Evolutionary conservation across 2,329 filamentous ascomycete genomes (phyloP).

Genomic region (Arthrobotrys conoides): DNA sequence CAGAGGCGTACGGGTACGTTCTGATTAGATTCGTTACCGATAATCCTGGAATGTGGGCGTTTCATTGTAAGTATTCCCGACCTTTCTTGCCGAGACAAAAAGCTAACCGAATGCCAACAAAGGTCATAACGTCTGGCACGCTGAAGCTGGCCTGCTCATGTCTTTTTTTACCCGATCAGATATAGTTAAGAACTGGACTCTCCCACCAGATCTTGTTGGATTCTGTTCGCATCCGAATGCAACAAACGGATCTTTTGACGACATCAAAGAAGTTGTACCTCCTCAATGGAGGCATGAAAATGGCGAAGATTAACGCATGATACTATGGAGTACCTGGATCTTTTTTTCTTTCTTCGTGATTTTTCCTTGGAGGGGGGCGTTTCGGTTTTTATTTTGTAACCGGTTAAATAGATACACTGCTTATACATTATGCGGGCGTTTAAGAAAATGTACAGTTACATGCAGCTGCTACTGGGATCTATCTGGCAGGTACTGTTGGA

Average conservation of each 20-base stretch:
- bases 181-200: slow-evolving; percentile 67
- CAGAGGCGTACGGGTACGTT: slow-evolving; percentile 73
- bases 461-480: slow-evolving; percentile 4
- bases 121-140: slow-evolving; percentile 73
- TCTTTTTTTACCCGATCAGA: slow-evolving; percentile 72
- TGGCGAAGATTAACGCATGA: slow-evolving; percentile 38
- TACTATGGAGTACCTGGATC: background rate
- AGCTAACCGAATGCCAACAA: background rate
- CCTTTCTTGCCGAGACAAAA: background rate
- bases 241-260: slow-evolving; percentile 49
- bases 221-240: slow-evolving; percentile 67
- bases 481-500: background rate
- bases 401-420: slow-evolving; percentile 10
- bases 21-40: slow-evolving; percentile 73
- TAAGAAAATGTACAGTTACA: slow-evolving; percentile 14
- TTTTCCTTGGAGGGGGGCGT: background rate
- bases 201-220: slow-evolving; percentile 69
- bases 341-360: background rate
- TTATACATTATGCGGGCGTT: slow-evolving; percentile 16
- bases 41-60: slow-evolving; percentile 73
- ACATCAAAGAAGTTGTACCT: slow-evolving; percentile 47
- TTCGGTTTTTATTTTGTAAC: background rate
- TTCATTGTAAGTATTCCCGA: slow-evolving; percentile 69
- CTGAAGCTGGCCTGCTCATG: slow-evolving; percentile 74
- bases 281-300: slow-evolving; percentile 50